phyloP scores from a whole-genome alignment of 805 yeast genomes.

The Starmerella floris region DNA sequence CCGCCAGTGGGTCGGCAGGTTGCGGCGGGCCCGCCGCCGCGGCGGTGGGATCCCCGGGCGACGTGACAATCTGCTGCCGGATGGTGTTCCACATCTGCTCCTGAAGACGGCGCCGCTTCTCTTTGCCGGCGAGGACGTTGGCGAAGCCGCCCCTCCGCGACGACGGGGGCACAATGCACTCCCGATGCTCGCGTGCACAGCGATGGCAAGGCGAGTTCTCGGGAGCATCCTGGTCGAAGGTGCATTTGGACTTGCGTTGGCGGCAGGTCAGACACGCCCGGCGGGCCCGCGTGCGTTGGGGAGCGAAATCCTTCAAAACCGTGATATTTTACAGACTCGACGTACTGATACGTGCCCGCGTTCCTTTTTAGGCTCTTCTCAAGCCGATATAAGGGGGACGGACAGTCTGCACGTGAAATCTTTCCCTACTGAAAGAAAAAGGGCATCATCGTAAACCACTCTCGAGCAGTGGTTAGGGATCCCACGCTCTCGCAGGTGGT shows the following conservation, averaged over 20 bases:
- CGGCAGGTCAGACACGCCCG: slow-evolving; percentile 81
- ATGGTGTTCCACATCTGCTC: not conserved
- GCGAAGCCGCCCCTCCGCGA: slow-evolving; percentile 38
- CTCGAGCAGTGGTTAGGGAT: not conserved
- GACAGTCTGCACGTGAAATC: not conserved
- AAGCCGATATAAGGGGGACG: too few relatives aligned
- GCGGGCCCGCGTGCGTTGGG: slow-evolving; percentile 38
- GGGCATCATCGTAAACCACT: not conserved
- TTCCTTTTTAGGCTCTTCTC: too few relatives aligned
- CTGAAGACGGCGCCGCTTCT: slow-evolving; percentile 5
- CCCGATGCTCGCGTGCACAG: slow-evolving; percentile 68
- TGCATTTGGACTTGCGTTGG: slow-evolving; percentile 72
- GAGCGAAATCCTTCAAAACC: not conserved
- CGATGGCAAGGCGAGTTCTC: slow-evolving; percentile 72
- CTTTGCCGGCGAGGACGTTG: slow-evolving; percentile 28
- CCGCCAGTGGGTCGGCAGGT: too few relatives aligned
- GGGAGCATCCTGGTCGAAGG: slow-evolving; percentile 65
- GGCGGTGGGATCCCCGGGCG: slow-evolving; percentile 2
- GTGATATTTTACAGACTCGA: not conserved
- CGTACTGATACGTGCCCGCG: too few relatives aligned
- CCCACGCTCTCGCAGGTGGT: not conserved
- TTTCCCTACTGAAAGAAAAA: not conserved
- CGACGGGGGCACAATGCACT: slow-evolving; percentile 58
- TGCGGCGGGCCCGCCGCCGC: not conserved
- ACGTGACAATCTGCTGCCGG: not conserved